Conservation (phyloP, 257 asterid species). For the Solanum tacnaense region DNA sequence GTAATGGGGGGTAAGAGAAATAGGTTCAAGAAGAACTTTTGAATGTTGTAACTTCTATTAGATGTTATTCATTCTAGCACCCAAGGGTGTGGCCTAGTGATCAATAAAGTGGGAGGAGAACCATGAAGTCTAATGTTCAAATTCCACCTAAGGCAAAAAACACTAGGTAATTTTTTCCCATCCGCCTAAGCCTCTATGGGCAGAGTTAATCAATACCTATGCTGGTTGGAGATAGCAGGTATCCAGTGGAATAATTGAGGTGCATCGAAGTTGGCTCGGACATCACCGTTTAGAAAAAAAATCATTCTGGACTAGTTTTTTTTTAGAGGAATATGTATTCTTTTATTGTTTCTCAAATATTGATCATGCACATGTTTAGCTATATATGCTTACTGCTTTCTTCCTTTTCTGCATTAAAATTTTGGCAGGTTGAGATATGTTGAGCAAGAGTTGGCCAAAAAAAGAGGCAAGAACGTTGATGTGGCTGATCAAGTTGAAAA, state of each 20-base stretch:
- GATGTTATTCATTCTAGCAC: not conserved
- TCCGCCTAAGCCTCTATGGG: not conserved
- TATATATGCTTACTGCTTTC: not conserved
- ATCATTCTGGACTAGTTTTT: not conserved
- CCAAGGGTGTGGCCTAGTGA: not conserved
- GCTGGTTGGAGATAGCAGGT: not conserved
- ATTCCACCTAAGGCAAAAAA: not conserved
- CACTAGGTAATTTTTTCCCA: not conserved
- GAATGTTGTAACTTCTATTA: not conserved
- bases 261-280: not conserved
- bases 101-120: not conserved
- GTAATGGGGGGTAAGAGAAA: not conserved
- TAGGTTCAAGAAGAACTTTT: not conserved
- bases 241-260: not conserved
- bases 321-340: not conserved
- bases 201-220: not conserved
- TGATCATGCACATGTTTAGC: not conserved
- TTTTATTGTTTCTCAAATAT: not conserved
- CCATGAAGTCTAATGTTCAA: not conserved
- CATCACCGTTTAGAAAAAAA: not conserved
- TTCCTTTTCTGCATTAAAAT: not conserved
- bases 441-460: conserved; percentile 90
- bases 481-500: conserved; percentile 46
- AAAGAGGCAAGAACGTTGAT: conserved; percentile 63
- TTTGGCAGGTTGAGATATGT: conserved; percentile 69